Conservation (phyloP, 1,139 yeast species). For the Suhomyces panamericanus region DNA sequence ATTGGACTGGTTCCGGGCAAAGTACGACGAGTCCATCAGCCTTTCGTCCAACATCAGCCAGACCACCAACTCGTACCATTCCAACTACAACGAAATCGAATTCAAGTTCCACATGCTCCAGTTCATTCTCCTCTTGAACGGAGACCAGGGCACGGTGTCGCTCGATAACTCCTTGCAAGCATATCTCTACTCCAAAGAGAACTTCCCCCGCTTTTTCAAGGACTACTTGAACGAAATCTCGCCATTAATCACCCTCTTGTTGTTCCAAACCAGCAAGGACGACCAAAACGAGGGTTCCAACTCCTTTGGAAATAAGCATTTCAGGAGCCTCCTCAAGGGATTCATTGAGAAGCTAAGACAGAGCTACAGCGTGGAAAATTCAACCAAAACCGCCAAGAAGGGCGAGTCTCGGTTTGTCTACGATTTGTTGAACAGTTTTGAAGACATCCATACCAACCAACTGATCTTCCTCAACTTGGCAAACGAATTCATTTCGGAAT, state of each 20-base stretch:
- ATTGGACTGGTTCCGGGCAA: slow-evolving; percentile 37
- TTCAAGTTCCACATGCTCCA: slow-evolving; percentile 66
- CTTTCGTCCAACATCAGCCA: slow-evolving; percentile 5
- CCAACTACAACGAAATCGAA: slow-evolving; percentile 37
- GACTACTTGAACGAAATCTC: slow-evolving; percentile 48
- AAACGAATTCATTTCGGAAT: slow-evolving; percentile 62
- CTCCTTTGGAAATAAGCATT: slow-evolving; percentile 19
- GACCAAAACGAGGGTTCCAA: slow-evolving; percentile 8
- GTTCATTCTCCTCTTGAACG: slow-evolving; percentile 46
- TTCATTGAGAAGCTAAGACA: slow-evolving; percentile 29
- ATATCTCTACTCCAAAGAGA: slow-evolving; percentile 53
- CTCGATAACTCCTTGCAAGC: slow-evolving; percentile 44
- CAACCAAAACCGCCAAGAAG: slow-evolving; percentile 17
- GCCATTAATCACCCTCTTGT: slow-evolving; percentile 51
- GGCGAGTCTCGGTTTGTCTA: slow-evolving; percentile 42
- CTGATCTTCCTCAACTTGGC: slow-evolving; percentile 39
- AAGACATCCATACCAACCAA: slow-evolving; percentile 36
- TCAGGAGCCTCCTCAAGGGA: slow-evolving; percentile 23
- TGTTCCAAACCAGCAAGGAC: slow-evolving; percentile 28
- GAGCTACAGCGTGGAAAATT: slow-evolving; percentile 25
- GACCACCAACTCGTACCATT: slow-evolving; percentile 5
- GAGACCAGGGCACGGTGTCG: slow-evolving; percentile 18
- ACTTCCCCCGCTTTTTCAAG: slow-evolving; percentile 49
- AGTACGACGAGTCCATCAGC: slow-evolving; percentile 19
- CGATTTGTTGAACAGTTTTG: slow-evolving; percentile 38